Base-by-base conservation (phyloP, 495 filamentous ascomycete genomes). In the Penicillium crystallinum region DNA sequence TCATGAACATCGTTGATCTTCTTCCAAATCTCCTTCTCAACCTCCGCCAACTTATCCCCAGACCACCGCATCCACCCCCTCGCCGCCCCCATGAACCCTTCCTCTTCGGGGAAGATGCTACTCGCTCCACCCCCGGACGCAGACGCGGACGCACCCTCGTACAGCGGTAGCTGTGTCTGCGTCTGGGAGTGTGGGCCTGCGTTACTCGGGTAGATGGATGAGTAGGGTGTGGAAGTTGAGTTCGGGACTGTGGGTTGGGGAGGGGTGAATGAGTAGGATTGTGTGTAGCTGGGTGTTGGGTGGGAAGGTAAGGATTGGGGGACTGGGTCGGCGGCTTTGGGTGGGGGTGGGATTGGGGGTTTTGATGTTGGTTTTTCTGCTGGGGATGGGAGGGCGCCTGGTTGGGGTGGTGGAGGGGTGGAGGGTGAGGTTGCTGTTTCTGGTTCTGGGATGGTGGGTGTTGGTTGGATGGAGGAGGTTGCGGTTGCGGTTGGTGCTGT, bases 11-110 rank as follows among this genome's bases (percentile, higher is more conserved):
- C 61, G 65, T 83, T 85, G 58, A 85, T 83, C 64, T 75, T 75
- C 69, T 72, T 85, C 86, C 87, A 89, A n/a, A 87, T 79, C 70
- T 84, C 81, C 52, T 74, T 80, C 68, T 88, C 84, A 17, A 80
- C 80, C 46, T 82, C 80, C 10, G 71, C 75, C 44, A 88, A 61
- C 64, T 81, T 83, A 54, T 73, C 70, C 46, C 85, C 85, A 8
- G 81, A 84, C 37, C 69, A 78, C 56, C 77, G 74, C 40, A 80
- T 74, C 79, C 81, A 82, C 53, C 78, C 77, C 72, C 76, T 83
- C 3, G 82, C 83, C 12, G 72, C 73, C 4, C 68, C 74, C 66
- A 80, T 71, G 9, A 83, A 62, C 0, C 79, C 74, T 6, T 68
- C 68, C 14, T 71, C 75, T 4, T 66, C 75, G 0, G 54, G 54